A percentile compares a stretch with the other conserved stretches of the same genome.
phyloP scores from a whole-genome alignment of 1,284 basidiomycete genomes.

The Rhizoctonia solani region DNA sequence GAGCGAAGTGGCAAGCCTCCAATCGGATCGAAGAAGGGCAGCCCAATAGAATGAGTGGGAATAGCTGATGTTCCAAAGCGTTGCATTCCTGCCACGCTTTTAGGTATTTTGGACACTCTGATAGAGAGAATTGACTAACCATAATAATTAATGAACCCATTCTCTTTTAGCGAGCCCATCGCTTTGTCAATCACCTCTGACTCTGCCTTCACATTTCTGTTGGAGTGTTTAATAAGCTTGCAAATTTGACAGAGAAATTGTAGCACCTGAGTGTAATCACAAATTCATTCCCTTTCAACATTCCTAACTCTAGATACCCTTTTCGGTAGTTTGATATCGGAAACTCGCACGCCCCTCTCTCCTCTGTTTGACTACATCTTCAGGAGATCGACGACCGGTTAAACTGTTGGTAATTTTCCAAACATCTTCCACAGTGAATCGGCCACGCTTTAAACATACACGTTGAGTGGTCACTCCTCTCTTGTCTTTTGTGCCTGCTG shows the following conservation, averaged over 20 bases:
- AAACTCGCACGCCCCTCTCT: slow-evolving; percentile 88
- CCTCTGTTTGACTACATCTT: slow-evolving; percentile 69
- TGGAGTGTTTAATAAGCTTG: neutral
- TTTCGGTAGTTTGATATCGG: slow-evolving; percentile 87
- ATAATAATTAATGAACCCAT: slow-evolving; percentile 98
- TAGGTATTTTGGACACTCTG: neutral
- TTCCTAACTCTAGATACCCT: slow-evolving; percentile 83
- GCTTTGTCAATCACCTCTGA: slow-evolving; percentile 75
- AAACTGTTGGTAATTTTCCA: slow-evolving; percentile 80
- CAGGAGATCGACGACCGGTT: slow-evolving; percentile 58
- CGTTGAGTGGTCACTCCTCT: slow-evolving; percentile 94
- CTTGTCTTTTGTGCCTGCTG: slow-evolving; percentile 98
- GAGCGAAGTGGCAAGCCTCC: slow-evolving; percentile 83
- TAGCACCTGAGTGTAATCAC: slow-evolving; percentile 86
- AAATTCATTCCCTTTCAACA: slow-evolving; percentile 95
- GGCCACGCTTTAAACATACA: slow-evolving; percentile 81
- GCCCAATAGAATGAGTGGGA: slow-evolving; percentile 88
- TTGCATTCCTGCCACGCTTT: slow-evolving; percentile 78
- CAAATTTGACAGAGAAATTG: slow-evolving; percentile 2
- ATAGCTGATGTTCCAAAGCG: slow-evolving; percentile 96
- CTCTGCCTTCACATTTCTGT: slow-evolving; percentile 80
- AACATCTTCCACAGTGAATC: slow-evolving; percentile 75
- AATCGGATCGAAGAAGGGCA: slow-evolving; percentile 86
- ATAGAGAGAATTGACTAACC: slow-evolving; percentile 53
- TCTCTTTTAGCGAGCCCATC: slow-evolving; percentile 78